Conservation (phyloP, 2,329 filamentous ascomycete genomes). For the Daldinia sp. region DNA sequence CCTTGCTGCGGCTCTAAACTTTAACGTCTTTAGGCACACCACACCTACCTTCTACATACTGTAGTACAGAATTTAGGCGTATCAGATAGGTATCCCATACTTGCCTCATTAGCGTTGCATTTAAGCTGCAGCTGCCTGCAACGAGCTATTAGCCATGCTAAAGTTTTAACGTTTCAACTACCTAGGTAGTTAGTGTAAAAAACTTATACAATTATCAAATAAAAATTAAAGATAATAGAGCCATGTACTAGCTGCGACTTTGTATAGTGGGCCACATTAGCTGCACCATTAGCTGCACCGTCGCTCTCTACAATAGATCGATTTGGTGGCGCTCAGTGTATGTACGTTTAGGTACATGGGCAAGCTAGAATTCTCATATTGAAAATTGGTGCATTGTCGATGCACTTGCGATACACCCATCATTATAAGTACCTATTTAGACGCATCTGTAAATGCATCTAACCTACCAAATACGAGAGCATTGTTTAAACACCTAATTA, state of each 20-base stretch:
- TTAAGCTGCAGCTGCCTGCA: background rate
- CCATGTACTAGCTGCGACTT: background rate
- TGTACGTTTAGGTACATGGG: no score
- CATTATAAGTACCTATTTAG: background rate
- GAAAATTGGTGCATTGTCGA: no score
- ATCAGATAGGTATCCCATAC: background rate
- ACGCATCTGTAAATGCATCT: background rate
- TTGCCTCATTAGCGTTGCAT: background rate
- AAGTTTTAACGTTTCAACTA: background rate
- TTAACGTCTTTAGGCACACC: background rate
- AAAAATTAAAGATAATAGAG: background rate
- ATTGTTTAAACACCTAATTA: no score
- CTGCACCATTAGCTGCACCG: background rate
- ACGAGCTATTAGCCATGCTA: no score
- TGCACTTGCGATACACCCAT: no score
- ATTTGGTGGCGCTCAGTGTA: no score
- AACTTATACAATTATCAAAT: background rate
- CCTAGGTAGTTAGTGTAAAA: no score
- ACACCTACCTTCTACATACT: background rate
- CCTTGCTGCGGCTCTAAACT: conserved; percentile 22
- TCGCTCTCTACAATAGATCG: background rate
- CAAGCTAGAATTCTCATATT: no score
- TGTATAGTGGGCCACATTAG: background rate
- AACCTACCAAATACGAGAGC: no score
- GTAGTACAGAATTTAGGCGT: background rate